phyloP scores from a whole-genome alignment of 306 rosid species.

The Lathyrus aphaca region DNA sequence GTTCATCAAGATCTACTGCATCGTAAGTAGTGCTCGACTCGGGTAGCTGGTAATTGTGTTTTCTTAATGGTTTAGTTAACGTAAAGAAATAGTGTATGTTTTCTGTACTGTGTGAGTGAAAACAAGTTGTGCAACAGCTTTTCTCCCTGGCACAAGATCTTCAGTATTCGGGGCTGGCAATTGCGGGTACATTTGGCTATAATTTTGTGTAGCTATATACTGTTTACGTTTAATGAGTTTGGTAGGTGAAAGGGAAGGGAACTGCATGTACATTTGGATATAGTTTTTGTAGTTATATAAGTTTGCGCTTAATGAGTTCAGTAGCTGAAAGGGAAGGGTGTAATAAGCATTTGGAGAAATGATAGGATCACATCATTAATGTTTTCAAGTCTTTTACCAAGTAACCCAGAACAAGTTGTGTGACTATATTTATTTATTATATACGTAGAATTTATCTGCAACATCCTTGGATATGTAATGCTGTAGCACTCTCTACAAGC shows the following conservation, averaged over 20 bases:
- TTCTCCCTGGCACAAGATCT: conserved; percentile 3
- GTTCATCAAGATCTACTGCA: conserved; percentile 82
- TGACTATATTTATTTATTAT: too few relatives aligned
- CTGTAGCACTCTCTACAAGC: too few relatives aligned
- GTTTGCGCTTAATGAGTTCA: conserved; percentile 17
- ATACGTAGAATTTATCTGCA: too few relatives aligned
- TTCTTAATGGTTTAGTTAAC: not conserved
- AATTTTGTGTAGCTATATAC: not conserved
- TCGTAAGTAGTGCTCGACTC: conserved; percentile 55
- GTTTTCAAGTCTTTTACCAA: too few relatives aligned
- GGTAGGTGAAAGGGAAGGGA: conserved; percentile 6
- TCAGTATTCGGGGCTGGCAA: conserved; percentile 8
- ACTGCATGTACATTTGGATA: not conserved
- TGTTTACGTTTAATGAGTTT: conserved; percentile 20
- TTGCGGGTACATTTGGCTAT: conserved; percentile 1
- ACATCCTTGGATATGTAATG: too few relatives aligned
- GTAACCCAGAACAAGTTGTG: not conserved
- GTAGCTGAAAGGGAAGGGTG: not conserved
- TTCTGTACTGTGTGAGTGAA: conserved; percentile 8
- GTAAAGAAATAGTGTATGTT: not conserved
- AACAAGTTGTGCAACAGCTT: not conserved
- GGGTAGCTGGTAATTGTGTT: conserved; percentile 5
- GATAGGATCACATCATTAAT: not conserved
- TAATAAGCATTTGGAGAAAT: not conserved
- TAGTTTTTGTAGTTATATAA: conserved; percentile 10